Base-by-base conservation (phyloP, 2,329 filamentous ascomycete species). In the Fusarium sacchari region DNA sequence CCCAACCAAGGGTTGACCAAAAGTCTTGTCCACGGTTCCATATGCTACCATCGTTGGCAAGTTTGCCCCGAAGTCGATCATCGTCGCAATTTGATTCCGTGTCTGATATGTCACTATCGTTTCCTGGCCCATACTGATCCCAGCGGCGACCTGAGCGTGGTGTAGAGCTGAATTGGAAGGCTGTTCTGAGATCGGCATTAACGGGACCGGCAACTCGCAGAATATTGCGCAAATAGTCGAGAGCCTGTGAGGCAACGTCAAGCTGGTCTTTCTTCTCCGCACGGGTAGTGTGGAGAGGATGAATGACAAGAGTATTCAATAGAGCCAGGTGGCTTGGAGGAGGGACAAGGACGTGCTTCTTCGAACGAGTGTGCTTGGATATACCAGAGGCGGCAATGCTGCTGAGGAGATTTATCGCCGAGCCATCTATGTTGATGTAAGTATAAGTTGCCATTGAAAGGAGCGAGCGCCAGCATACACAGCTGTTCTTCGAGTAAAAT, bases 1-100 rank as follows among this genome's bases (percentile, higher is more conserved):
- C 93, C 96, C 96, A 98, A 7, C 96, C 96, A 0, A 96, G 88
- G 0, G 94, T 89, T 46, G 91, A 89, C 94, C 96, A 99, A 77
- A 98, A 97, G 79, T 97, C 94, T 69, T 93, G 91, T 2, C 92
- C 93, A n/a, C 89, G 88, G 22, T 84, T 84, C 90, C 93, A 97
- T 4, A 98, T 72, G 36, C 92, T 92, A 47, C 90, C 87, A 20
- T 88, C 84, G 57, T 89, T 88, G 4, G 92, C 91, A 64, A 94
- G 85, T 15, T 87, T 85, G 12, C 89, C 86, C 46, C 86, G 84
- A 40, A 95, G 82, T 15, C 84, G 82, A 50, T 88, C 88, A 1
- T 85, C 84, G 6, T 89, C 87, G 17, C 84, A 81, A 12, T 85
- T 83, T 15, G 84, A 80, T 15, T 83, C 82, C 4, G 75, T 79